Base-by-base conservation (phyloP, 2,329 filamentous ascomycete species). In the Lanzia echinophila region DNA sequence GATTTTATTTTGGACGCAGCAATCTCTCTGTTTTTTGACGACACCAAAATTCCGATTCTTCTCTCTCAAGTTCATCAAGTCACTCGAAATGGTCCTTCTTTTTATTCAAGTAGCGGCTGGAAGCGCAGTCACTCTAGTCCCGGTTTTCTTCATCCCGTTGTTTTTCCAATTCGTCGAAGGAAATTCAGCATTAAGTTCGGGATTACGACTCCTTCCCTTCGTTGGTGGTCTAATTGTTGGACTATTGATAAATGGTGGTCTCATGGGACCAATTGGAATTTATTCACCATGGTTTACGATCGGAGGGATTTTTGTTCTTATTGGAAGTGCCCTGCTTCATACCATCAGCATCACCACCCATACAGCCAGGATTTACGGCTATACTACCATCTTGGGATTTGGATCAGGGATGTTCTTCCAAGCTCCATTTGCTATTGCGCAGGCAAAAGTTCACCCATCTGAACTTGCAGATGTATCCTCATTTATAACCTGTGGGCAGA, bases 111-210 rank as follows among this genome's bases (percentile, higher is more conserved):
- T 39, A n/a, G 8, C 73, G 56, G 6, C 47, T n/a, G 19, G 36
- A 33, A 22, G 31, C 43, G n/a, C 41, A 20, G 12, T 49, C 43
- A 10, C 46, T 7, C 53, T 52, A 19, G 42, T 58, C 20, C 55
- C 52, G 2, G 38, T 55, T 33, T 53, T 55, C 20, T 69, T 71
- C 32, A 69, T 74, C 47, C 71, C 77, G 42, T 73, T 79, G 54
- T 71, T 73, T 59, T 75, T 75, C 45, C 73, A 75, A 44, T 75
- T 76, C 53, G 74, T 77, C 45, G 69, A 72, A 15, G 73, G 73
- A 38, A 66, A 76, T n/a, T 69, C 71, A 6, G 73, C 72, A 11
- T 73, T 77, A n/a, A 79, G 67, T 46, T 60, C 66, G 31, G 62
- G 64, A 38, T 62, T 70, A 44, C 57, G 68, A 17, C 62, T 68